Conservation (phyloP, 1,139 yeast genomes). For the Nakaseomyces bracarensis region DNA sequence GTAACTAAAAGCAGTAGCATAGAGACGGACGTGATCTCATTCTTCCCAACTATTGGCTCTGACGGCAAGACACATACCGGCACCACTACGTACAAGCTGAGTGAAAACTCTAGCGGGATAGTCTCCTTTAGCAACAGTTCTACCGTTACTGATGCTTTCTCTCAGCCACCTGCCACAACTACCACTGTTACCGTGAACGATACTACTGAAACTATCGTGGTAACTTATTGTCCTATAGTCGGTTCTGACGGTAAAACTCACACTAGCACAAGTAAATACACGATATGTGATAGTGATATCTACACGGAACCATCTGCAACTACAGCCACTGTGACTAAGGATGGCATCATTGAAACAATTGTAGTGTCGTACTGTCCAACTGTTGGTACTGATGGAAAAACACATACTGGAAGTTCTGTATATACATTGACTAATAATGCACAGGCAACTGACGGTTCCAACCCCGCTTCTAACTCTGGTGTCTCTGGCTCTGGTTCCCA, state of each 20-base stretch:
- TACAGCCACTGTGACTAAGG: not conserved
- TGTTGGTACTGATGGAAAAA: not conserved
- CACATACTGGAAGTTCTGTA: not conserved
- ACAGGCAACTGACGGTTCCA: not conserved
- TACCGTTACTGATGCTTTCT: too few species aligned
- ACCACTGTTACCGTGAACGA: too few species aligned
- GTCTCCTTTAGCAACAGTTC: too few species aligned
- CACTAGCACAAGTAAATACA: too few species aligned
- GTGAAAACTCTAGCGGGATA: too few species aligned
- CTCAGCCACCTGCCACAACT: too few species aligned
- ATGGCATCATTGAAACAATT: not conserved
- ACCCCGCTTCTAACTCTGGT: not conserved
- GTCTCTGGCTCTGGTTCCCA: conserved; percentile 41
- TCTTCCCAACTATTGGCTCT: not conserved
- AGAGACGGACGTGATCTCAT: not conserved
- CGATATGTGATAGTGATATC: not conserved
- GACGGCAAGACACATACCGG: not conserved
- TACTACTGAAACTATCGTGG: too few species aligned
- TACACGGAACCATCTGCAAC: not conserved
- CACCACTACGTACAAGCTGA: not conserved
- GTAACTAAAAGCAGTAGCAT: not conserved
- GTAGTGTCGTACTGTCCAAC: not conserved
- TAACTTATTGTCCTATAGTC: too few species aligned
- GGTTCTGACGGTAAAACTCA: too few species aligned
- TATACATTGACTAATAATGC: not conserved